phyloP scores from a whole-genome alignment of 345 rosid species.

The Brassica incana region DNA sequence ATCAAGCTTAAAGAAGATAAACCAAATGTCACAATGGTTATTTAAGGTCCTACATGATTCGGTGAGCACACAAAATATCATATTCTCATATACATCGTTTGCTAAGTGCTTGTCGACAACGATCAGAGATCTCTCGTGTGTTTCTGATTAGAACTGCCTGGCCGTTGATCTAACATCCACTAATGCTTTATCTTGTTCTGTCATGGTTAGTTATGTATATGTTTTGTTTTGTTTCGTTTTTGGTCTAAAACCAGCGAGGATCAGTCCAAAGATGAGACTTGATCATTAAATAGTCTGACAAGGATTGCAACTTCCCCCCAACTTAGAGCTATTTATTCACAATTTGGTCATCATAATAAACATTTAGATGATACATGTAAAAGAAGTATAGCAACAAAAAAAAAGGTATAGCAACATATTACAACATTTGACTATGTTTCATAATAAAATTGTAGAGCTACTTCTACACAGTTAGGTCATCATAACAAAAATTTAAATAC shows the following conservation, averaged over 20 bases:
- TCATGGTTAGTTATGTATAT: conserved; percentile 35
- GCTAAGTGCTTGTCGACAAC: conserved; percentile 26
- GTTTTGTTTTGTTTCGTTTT: conserved; percentile 17
- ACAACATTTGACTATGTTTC: background rate
- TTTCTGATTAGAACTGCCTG: conserved; percentile 24
- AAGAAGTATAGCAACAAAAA: background rate
- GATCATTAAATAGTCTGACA: conserved; percentile 22
- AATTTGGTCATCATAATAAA: conserved; percentile 14
- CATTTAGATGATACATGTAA: background rate
- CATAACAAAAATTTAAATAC: too few species aligned
- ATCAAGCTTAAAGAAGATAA: background rate
- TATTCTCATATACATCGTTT: conserved; percentile 22
- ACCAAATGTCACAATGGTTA: background rate
- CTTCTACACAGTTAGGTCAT: too few species aligned
- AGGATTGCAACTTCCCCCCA: conserved; percentile 32
- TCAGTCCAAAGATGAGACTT: conserved; percentile 23
- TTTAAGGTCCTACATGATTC: conserved; percentile 12
- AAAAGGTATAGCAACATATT: background rate
- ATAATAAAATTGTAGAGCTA: too few species aligned
- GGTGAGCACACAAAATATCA: conserved; percentile 29
- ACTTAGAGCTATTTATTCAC: conserved; percentile 31
- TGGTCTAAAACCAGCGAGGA: conserved; percentile 22
- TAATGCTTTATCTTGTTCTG: conserved; percentile 18
- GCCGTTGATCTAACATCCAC: conserved; percentile 27
- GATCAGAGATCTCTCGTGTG: background rate